Evolutionary conservation across 768 basidiomycete species (phyloP), one percentile per base, ranked within the genome.

Genomic region (Lactarius vividus): DNA sequence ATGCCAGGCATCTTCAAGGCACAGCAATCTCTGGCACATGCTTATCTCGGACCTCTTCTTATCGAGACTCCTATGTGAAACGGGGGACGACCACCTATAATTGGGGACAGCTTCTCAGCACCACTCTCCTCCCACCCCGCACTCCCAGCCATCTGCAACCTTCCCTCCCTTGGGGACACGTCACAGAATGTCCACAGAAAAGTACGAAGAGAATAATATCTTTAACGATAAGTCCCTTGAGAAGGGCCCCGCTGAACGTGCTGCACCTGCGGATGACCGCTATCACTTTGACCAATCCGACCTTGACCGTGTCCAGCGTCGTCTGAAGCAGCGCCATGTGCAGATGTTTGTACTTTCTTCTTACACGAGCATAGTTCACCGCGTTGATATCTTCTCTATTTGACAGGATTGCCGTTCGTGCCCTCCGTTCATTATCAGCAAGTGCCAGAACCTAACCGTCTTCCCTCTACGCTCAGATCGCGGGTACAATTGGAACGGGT

Each of bases 401-500:
- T 2, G 1, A 13, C 53, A 85, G 84, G 85, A 88, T 88, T 75
- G 87, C 87, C 66, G 88, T 88, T 69, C 74, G 84, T 73, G 59
- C 26, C 61, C 26, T 57, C 59, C 62, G 33, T 53, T 20, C 52
- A 35, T 42, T 28, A 16, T 59, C 37, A 2, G 26, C 29, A 9
- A 42, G n/a, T 3, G n/a, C 40, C 23, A 37, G 23, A 10, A 10
- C 33, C 46, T 63, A 54, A 40, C 26, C 54, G 15, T 11, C 54
- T 40, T 40, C 18, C 35, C 59, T 29, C 58, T 49, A 29, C 61
- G 54, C 33, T n/a, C 53, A 86, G 86, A 87, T 88, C 71, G 87
- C 88, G 63, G 88, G 88, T 56, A 91, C 89, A 40, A 84, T 90
- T 67, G 88, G 89, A 57, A 89, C 88, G 10, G 88, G 88, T 71